Evolutionary conservation across 345 rosid genomes (phyloP).

Genomic region (Triadica sebifera): DNA sequence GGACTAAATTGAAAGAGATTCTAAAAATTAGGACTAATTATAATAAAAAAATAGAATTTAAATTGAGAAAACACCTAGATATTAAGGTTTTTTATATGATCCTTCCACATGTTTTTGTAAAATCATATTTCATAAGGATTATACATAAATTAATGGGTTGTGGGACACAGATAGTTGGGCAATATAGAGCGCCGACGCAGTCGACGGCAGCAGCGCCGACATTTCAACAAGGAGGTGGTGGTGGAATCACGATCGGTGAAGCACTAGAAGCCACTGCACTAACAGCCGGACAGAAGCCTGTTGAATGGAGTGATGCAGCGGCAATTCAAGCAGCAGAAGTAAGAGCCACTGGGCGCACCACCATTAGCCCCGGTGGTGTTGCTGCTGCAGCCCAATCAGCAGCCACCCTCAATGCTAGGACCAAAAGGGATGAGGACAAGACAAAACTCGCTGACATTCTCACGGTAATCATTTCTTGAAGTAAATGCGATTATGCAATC

Average conservation of each 20-base stretch:
- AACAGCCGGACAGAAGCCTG: constrained; percentile 71
- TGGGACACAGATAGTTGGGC: constrained; percentile 22
- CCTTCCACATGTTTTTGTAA: too few relatives aligned
- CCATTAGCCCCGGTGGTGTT: constrained; percentile 59
- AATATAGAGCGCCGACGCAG: neutral
- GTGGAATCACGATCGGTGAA: constrained; percentile 61
- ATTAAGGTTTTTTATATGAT: too few relatives aligned
- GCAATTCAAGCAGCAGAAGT: constrained; percentile 91
- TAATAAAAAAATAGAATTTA: too few relatives aligned
- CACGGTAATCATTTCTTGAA: constrained; percentile 31
- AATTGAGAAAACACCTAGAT: too few relatives aligned
- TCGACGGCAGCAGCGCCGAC: neutral
- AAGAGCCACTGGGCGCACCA: constrained; percentile 70
- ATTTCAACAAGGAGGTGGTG: constrained; percentile 4
- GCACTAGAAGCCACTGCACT: constrained; percentile 72
- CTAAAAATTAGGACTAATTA: too few relatives aligned
- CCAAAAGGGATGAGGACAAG: constrained; percentile 44
- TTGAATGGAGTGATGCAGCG: constrained; percentile 85
- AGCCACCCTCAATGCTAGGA: constrained; percentile 61
- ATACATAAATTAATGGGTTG: neutral
- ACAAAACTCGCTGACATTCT: constrained; percentile 66
- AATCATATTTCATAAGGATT: too few relatives aligned
- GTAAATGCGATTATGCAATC: too few relatives aligned
- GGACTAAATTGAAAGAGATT: too few relatives aligned
- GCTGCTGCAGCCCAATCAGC: constrained; percentile 83